These are phyloP conservation scores for Euphorbia lathyris DNA, from an alignment of 345 rosid species.

Conservation along the genomic window DNA sequence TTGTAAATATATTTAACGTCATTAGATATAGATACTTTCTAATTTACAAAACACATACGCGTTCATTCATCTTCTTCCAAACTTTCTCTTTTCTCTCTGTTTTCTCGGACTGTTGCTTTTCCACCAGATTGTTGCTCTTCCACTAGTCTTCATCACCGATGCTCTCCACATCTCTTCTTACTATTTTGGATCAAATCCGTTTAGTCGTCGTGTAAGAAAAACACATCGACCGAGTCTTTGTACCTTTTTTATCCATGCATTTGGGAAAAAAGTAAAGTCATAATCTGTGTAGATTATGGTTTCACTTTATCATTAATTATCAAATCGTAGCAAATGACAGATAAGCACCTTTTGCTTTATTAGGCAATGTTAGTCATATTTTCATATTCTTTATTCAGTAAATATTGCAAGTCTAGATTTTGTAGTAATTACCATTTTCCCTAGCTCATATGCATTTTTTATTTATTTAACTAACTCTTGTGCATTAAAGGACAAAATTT, in stretches of 20 bases:
- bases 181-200: not conserved
- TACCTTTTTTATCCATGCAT: not conserved
- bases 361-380: not conserved
- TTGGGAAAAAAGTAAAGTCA: not conserved
- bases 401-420: slow-evolving; percentile 12
- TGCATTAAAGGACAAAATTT: not conserved
- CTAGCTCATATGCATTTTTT: too few species aligned
- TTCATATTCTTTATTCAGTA: not conserved
- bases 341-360: not conserved
- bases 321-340: not conserved
- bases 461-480: too few species aligned
- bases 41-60: too few species aligned
- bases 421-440: slow-evolving; percentile 3
- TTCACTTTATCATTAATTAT: not conserved
- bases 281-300: not conserved
- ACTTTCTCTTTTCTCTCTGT: too few species aligned
- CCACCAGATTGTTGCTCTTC: too few species aligned
- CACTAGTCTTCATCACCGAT: too few species aligned
- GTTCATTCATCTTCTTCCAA: too few species aligned
- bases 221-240: not conserved
- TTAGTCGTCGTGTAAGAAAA: not conserved
- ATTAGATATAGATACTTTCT: too few species aligned
- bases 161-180: not conserved
- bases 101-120: too few species aligned
- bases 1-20: too few species aligned